These are phyloP conservation scores for Gentiana dahurica DNA, from an alignment of 257 asterid genomes.

Conservation along the genomic window DNA sequence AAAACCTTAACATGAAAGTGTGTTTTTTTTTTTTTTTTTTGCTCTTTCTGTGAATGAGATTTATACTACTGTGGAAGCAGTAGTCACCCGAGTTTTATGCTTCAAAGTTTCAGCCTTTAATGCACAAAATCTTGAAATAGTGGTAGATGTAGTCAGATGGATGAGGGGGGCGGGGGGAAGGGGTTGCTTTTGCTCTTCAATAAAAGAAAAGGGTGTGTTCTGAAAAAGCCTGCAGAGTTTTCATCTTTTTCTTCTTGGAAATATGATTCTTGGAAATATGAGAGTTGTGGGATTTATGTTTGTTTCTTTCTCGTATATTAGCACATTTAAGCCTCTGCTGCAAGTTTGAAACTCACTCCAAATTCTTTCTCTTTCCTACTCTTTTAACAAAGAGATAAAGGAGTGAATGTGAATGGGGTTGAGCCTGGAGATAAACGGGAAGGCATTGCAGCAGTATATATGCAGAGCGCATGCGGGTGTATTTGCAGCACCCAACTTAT, in stretches of 20 bases:
- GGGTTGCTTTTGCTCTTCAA: constrained; percentile 3
- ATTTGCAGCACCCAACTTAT: background rate
- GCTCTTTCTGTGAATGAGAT: constrained; percentile 15
- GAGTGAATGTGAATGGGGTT: background rate
- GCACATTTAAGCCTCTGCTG: constrained; percentile 2
- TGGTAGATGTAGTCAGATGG: constrained; percentile 17
- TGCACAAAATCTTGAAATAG: constrained; percentile 52
- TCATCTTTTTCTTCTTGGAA: constrained; percentile 24
- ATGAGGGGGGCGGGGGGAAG: background rate
- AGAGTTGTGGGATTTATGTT: constrained; percentile 4
- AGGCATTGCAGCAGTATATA: background rate
- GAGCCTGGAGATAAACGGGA: background rate
- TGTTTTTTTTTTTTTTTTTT: background rate
- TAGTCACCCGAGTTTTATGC: constrained; percentile 93
- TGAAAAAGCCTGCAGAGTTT: constrained; percentile 22
- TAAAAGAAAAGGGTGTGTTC: background rate
- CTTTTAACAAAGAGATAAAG: background rate
- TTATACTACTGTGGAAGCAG: constrained; percentile 11
- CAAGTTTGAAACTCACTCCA: background rate
- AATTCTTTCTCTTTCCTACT: constrained; percentile 4
- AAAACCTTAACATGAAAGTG: constrained; percentile 7
- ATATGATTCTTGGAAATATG: constrained; percentile 7
- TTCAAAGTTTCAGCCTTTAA: constrained; percentile 59
- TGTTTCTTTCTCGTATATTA: constrained; percentile 7
- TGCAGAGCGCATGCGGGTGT: constrained; percentile 22